phyloP scores from a whole-genome alignment of 441 rosid species.

The Arabidopsis lyrata region DNA sequence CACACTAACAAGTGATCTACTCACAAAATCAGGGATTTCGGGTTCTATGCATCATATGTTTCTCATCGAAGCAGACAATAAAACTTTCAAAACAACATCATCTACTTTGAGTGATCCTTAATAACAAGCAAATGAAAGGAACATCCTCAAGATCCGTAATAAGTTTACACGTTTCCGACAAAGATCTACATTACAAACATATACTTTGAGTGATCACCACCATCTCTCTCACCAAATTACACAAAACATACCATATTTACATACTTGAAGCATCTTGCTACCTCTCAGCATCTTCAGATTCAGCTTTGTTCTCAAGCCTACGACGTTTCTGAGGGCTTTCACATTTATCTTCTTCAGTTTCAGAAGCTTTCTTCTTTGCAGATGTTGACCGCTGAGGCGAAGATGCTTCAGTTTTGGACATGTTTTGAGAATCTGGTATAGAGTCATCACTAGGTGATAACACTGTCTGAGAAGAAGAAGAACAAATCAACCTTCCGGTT shows the following conservation, averaged over 20 bases:
- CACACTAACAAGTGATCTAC: too few relatives aligned
- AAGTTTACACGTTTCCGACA: conserved; percentile 29
- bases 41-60: background rate
- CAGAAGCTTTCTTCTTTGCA: conserved; percentile 50
- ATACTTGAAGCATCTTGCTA: conserved; percentile 22
- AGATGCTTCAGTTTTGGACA: conserved; percentile 50
- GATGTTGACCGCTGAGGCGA: conserved; percentile 43
- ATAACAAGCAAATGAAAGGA: background rate
- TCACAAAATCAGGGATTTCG: background rate
- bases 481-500: conserved; percentile 57
- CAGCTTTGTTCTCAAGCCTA: conserved; percentile 48
- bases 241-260: conserved; percentile 30
- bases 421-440: conserved; percentile 45
- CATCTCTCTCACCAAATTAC: conserved; percentile 10
- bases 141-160: background rate
- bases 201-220: conserved; percentile 26
- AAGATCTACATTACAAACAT: conserved; percentile 35
- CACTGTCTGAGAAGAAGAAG: conserved; percentile 49
- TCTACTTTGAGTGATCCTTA: conserved; percentile 5
- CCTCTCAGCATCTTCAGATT: conserved; percentile 47
- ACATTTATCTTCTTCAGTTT: conserved; percentile 38
- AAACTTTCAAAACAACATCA: background rate
- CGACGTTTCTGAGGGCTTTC: conserved; percentile 53
- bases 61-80: background rate
- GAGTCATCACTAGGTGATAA: conserved; percentile 46